Evolutionary conservation across 345 rosid genomes (phyloP), one percentile per base, ranked within the genome.

Genomic region (Acer campestre): DNA sequence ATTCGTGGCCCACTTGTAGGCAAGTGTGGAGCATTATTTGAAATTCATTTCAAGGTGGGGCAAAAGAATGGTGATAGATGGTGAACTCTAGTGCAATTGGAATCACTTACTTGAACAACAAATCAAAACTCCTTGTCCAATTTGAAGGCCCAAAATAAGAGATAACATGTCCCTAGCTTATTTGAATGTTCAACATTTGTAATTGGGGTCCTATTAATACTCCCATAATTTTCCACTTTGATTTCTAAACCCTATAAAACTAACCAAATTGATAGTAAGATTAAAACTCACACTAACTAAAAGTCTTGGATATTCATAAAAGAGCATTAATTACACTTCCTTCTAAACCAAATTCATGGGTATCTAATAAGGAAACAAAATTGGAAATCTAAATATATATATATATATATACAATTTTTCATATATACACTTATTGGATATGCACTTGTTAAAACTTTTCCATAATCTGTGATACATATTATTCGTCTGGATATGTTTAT

Each of bases 111-210:
- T 66, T 67, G 4, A 44, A 6, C 61, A 0, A n/a, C 17, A 18
- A 46, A 53, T 67, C 7, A 14, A 2, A 49, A 4, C 17, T 58
- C 8, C 13, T 20, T 68, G 22, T 77, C 69, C 10, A 27, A 10
- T 6, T 7, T 61, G 51, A 80, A 23, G 38, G 92, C 81, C 10
- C 10, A 59, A 59, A n/a, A 22, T 9, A 59, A 59, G 27, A 59
- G 63, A 59, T 56, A 56, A 56, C 61, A n/a, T 56, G 23, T 35
- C 38, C 38, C 38, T 35, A 4, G 38, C 38, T 35, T 35, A 35
- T 56, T 56, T 56, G 23, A 56, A n/a, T 18, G 61, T 56, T 56
- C 61, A n/a, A 56, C 61, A 56, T 13, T 56, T 20, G n/a, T 56
- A 20, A n/a, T n/a, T n/a, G n/a, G 20, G 9, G 20, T 56, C n/a